Conservation (phyloP, 768 basidiomycete species). For the Pisolithus tinctorius region DNA sequence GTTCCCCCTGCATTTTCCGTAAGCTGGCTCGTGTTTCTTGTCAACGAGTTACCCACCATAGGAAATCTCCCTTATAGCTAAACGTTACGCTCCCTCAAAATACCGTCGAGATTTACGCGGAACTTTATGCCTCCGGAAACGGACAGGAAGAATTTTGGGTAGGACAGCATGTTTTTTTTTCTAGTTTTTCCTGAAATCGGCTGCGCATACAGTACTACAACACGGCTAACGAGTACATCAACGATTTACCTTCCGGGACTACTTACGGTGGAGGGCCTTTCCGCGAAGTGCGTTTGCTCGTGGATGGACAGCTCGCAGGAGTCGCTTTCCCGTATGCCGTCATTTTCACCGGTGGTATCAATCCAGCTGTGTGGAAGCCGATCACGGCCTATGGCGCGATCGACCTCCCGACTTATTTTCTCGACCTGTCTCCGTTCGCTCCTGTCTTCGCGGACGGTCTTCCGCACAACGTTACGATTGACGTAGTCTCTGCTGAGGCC, state of each 20-base stretch:
- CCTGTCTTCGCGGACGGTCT: constrained; percentile 61
- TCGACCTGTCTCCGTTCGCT: constrained; percentile 74
- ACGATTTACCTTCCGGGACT: constrained; percentile 43
- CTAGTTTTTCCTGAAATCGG: not conserved
- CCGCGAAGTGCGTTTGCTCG: constrained; percentile 56
- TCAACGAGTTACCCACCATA: not conserved
- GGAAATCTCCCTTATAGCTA: constrained; percentile 31
- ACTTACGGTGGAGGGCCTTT: constrained; percentile 45
- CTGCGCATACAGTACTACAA: constrained; percentile 53
- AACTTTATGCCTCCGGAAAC: constrained; percentile 67
- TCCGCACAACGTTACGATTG: constrained; percentile 65
- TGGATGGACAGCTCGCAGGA: constrained; percentile 51
- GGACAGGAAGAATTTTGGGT: constrained; percentile 77
- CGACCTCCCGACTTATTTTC: constrained; percentile 70
- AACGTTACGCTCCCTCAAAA: constrained; percentile 68
- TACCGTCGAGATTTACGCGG: constrained; percentile 58
- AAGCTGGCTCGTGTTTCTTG: constrained; percentile 5
- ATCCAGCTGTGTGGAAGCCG: constrained; percentile 69
- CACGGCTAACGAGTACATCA: constrained; percentile 51
- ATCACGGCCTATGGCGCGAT: constrained; percentile 73
- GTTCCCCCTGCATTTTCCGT: constrained; percentile 73
- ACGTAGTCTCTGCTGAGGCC: constrained; percentile 64
- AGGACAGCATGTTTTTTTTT: constrained; percentile 7
- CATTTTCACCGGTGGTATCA: constrained; percentile 72
- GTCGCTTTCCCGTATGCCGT: constrained; percentile 51